These are phyloP conservation scores for Wallacemonas rigidus DNA, from an alignment of 208 protist species.

Conservation along the genomic window DNA sequence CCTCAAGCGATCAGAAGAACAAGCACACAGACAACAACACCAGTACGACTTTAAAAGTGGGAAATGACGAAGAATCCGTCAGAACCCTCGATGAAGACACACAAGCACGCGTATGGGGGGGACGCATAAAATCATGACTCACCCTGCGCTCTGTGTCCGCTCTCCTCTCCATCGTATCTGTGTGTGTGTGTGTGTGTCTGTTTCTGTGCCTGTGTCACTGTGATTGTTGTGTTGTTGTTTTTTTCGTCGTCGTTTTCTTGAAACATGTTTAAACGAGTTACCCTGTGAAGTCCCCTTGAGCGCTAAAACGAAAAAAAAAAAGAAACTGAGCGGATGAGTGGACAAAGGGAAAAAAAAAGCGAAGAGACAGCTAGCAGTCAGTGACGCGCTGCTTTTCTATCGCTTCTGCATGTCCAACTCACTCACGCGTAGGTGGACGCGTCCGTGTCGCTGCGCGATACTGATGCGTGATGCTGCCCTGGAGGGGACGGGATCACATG, in stretches of 20 bases:
- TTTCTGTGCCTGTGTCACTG: neutral
- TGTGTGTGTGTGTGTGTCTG: slow-evolving; percentile 16
- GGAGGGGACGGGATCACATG: no score
- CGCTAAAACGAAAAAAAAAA: slow-evolving; percentile 18
- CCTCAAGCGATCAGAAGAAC: no score
- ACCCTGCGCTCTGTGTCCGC: neutral
- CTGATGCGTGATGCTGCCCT: no score
- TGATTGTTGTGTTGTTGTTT: slow-evolving; percentile 5
- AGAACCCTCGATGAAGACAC: no score
- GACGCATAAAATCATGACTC: neutral
- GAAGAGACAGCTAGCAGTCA: neutral
- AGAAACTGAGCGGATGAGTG: neutral
- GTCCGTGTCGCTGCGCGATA: neutral
- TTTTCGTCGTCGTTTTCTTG: neutral
- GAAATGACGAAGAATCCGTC: no score
- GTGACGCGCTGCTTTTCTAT: neutral
- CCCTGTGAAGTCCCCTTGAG: neutral
- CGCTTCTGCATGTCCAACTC: neutral
- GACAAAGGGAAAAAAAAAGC: neutral
- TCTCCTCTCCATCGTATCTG: neutral
- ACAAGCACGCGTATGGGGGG: no score
- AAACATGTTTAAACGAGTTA: neutral
- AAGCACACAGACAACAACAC: no score
- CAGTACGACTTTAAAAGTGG: no score
- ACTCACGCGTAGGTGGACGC: neutral